These are phyloP conservation scores for Salix suchowensis DNA, from an alignment of 345 rosid species.

Conservation along the genomic window DNA sequence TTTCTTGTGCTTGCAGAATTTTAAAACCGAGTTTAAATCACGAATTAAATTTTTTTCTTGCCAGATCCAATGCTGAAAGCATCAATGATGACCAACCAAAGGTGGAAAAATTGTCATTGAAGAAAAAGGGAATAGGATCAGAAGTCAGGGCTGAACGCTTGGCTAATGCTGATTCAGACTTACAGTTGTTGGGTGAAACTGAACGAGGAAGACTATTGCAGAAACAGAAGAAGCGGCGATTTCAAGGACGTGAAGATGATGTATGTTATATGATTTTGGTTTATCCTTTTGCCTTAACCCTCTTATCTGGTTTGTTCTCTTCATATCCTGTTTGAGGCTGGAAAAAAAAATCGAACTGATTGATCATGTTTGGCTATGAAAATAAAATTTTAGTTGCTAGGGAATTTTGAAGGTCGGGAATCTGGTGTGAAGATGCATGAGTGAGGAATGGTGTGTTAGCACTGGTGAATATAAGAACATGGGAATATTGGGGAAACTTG, in stretches of 20 bases:
- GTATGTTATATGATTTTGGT: slow-evolving; percentile 36
- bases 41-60: slow-evolving; percentile 9
- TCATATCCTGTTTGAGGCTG: background rate
- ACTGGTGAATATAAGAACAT: background rate
- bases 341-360: background rate
- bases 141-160: slow-evolving; percentile 77
- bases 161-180: slow-evolving; percentile 71
- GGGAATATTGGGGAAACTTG: background rate
- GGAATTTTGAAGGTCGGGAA: background rate
- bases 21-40: background rate
- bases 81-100: slow-evolving; percentile 62
- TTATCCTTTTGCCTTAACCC: background rate
- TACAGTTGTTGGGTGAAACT: slow-evolving; percentile 65
- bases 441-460: background rate
- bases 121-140: slow-evolving; percentile 88
- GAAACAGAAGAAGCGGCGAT: slow-evolving; percentile 86
- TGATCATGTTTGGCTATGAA: background rate
- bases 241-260: slow-evolving; percentile 89
- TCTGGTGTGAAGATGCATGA: background rate
- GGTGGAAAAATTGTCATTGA: slow-evolving; percentile 74
- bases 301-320: background rate
- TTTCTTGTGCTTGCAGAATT: background rate
- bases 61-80: slow-evolving; percentile 46
- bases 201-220: slow-evolving; percentile 76
- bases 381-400: background rate